Evolutionary conservation across 768 basidiomycete species (phyloP).

Genomic region (Phanerodontia chrysosporium): DNA sequence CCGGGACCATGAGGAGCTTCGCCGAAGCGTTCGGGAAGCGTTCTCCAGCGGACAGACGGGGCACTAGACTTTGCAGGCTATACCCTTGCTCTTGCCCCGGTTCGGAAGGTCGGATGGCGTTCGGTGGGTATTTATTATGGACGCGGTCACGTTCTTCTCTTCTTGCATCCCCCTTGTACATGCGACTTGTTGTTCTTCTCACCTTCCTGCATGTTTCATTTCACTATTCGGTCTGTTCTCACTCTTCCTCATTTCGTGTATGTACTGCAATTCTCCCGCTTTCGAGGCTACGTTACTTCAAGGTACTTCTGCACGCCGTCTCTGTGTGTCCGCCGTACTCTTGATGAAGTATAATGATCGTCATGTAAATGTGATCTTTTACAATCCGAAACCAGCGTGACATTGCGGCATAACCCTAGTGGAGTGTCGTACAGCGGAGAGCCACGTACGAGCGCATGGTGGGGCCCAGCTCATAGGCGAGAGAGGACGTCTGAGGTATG

Average conservation of each 20-base stretch:
- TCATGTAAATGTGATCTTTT: conserved; percentile 17
- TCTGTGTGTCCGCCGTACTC: not conserved
- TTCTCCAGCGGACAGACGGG: conserved; percentile 61
- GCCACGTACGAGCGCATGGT: not conserved
- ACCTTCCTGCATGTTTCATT: not conserved
- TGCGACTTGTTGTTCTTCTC: not conserved
- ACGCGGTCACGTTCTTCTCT: not conserved
- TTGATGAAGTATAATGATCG: conserved; percentile 21
- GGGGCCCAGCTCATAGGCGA: not conserved
- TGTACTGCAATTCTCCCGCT: conserved; percentile 1
- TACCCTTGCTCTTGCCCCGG: not conserved
- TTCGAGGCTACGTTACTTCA: not conserved
- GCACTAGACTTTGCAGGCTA: conserved; percentile 17
- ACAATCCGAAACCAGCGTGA: not conserved
- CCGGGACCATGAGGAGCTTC: conserved; percentile 74
- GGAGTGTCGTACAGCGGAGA: not conserved
- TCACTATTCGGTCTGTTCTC: not conserved
- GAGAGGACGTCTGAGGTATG: not conserved
- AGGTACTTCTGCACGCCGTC: not conserved
- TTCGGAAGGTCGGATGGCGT: not conserved
- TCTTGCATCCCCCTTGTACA: conserved; percentile 3
- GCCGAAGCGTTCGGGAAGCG: conserved; percentile 80
- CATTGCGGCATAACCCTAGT: not conserved
- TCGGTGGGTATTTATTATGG: conserved; percentile 1
- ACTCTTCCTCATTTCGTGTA: not conserved